Conservation (phyloP, 768 basidiomycete species). For the Ephemerocybe angulata region DNA sequence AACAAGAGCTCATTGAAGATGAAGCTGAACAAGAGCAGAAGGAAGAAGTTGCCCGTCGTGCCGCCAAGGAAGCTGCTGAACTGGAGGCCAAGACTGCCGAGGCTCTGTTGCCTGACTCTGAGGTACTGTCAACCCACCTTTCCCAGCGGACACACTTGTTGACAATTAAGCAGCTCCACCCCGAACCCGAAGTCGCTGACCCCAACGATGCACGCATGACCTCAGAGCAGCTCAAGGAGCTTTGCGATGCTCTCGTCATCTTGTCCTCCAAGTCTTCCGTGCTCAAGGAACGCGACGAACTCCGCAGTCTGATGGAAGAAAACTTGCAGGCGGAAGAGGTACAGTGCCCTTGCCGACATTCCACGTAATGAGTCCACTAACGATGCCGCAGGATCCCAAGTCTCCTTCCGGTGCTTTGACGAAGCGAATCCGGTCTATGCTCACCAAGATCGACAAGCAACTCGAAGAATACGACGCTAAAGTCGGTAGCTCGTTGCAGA, state of each 20-base stretch:
- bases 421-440: slow-evolving; percentile 93
- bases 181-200: slow-evolving; percentile 47
- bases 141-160: neutral
- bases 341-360: slow-evolving; percentile 2
- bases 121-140: slow-evolving; percentile 45
- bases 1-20: slow-evolving; percentile 99
- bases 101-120: slow-evolving; percentile 82
- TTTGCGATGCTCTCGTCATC: slow-evolving; percentile 86
- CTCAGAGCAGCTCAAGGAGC: slow-evolving; percentile 89
- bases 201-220: slow-evolving; percentile 90
- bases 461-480: slow-evolving; percentile 88
- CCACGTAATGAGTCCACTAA: slow-evolving; percentile 1
- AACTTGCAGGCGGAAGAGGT: slow-evolving; percentile 88
- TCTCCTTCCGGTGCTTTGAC: slow-evolving; percentile 85
- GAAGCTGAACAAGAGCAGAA: slow-evolving; percentile 98
- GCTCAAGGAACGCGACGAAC: slow-evolving; percentile 91
- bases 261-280: slow-evolving; percentile 93
- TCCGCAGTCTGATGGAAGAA: slow-evolving; percentile 89
- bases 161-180: slow-evolving; percentile 68
- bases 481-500: slow-evolving; percentile 79
- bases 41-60: slow-evolving; percentile 87
- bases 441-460: slow-evolving; percentile 92
- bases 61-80: slow-evolving; percentile 77
- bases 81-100: slow-evolving; percentile 75
- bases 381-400: slow-evolving; percentile 57